These are phyloP conservation scores for Trichocladium uniseriatum DNA, from an alignment of 495 filamentous ascomycete species.

Conservation along the genomic window DNA sequence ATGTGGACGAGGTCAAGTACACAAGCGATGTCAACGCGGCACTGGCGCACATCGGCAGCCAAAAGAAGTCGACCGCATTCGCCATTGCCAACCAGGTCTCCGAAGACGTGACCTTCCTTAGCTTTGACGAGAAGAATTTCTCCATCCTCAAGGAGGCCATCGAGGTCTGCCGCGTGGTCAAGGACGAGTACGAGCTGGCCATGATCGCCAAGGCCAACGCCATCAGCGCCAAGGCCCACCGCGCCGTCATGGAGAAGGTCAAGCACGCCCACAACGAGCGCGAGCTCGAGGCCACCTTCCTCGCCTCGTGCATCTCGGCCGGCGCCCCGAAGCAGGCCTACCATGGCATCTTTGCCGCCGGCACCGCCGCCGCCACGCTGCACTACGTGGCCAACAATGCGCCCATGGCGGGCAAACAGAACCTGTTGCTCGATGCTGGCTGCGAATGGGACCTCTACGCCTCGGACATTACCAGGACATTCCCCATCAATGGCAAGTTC, in stretches of 20 bases:
- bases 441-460: constrained; percentile 73
- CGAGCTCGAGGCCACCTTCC: constrained; percentile 71
- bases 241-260: constrained; percentile 56
- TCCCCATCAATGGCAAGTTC: constrained; percentile 74
- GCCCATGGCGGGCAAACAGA: constrained; percentile 55
- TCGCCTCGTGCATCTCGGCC: constrained; percentile 62
- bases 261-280: constrained; percentile 64
- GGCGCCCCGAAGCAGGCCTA: constrained; percentile 75
- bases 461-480: constrained; percentile 81
- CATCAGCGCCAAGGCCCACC: constrained; percentile 69
- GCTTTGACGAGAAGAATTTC: constrained; percentile 54
- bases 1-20: constrained; percentile 68
- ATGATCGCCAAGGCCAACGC: constrained; percentile 75
- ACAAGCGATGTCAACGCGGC: constrained; percentile 61
- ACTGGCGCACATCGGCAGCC: constrained; percentile 40
- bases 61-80: constrained; percentile 49
- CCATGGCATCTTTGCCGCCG: constrained; percentile 71
- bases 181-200: constrained; percentile 78
- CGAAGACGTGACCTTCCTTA: constrained; percentile 51
- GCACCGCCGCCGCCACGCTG: constrained; percentile 69
- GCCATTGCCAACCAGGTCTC: constrained; percentile 65
- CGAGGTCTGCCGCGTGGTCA: constrained; percentile 67
- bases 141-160: constrained; percentile 61
- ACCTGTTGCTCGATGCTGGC: constrained; percentile 77
- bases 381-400: constrained; percentile 79